These are phyloP conservation scores for Xylona heveae DNA, from an alignment of 495 filamentous ascomycete species.

Conservation along the genomic window DNA sequence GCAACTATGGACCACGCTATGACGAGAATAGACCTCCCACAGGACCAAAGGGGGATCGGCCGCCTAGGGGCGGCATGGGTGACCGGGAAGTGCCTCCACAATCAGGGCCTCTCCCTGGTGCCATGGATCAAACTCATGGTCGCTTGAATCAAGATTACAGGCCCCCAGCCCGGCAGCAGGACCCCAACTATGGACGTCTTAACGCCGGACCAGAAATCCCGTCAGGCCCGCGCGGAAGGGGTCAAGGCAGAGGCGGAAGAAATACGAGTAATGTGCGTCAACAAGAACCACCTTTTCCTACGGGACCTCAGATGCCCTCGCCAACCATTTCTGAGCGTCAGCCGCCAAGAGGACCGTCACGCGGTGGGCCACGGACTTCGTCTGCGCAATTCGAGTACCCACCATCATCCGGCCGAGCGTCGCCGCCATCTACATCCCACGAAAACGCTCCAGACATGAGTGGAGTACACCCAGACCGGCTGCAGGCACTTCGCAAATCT, in stretches of 20 bases:
- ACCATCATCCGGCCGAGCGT: constrained; percentile 2
- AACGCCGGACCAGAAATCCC: constrained; percentile 10
- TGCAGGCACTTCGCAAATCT: not conserved
- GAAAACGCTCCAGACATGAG: constrained; percentile 1
- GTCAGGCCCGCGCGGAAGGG: constrained; percentile 5
- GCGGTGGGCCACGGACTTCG: constrained; percentile 1
- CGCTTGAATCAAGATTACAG: constrained; percentile 11
- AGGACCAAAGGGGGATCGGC: constrained; percentile 12
- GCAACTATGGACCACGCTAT: no score
- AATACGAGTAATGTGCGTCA: constrained; percentile 1
- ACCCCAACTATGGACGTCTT: constrained; percentile 20
- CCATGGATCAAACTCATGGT: constrained; percentile 9
- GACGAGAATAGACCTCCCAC: constrained; percentile 12
- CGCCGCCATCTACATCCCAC: constrained; percentile 1
- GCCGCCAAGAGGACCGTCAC: constrained; percentile 4
- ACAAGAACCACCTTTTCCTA: not conserved
- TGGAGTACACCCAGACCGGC: constrained; percentile 5
- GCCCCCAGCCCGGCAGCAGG: constrained; percentile 10
- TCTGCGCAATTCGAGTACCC: constrained; percentile 3
- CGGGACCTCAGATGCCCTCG: no score
- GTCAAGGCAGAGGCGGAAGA: constrained; percentile 1
- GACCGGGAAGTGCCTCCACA: constrained; percentile 10
- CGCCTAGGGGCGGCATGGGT: not conserved
- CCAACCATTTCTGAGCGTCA: not conserved
- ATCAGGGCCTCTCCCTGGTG: constrained; percentile 4